Percentiles rank a stretch among this genome's conserved stretches.
Evolutionary conservation across 2,329 filamentous ascomycete species (phyloP).

Genomic region (Samsoniella hepiali): DNA sequence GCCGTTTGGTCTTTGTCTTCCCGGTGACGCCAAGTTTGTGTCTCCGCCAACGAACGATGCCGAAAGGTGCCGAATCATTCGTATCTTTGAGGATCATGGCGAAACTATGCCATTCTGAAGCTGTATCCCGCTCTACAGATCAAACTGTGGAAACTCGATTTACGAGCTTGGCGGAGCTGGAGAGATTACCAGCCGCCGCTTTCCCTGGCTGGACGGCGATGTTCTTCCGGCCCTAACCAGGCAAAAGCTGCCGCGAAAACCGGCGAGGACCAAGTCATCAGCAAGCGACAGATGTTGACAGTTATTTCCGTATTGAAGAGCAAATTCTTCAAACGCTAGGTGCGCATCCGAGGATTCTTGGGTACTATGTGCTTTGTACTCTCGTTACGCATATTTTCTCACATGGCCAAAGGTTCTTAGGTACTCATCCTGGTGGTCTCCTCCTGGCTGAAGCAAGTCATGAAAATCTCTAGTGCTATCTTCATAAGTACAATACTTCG

Average conservation of each 20-base stretch:
- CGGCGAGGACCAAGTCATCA: conserved; percentile 12
- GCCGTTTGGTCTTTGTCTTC: not conserved
- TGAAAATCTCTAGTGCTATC: conserved; percentile 21
- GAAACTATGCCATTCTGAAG: not conserved
- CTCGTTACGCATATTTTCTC: not conserved
- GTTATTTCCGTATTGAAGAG: conserved; percentile 19
- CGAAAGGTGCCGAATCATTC: not conserved
- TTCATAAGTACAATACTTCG: conserved; percentile 18
- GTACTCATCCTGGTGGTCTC: conserved; percentile 16
- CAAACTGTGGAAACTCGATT: not conserved
- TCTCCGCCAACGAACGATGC: not conserved
- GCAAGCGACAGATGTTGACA: conserved; percentile 13
- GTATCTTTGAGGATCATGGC: not conserved
- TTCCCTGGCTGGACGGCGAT: conserved; percentile 21
- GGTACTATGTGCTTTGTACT: not conserved
- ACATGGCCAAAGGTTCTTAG: conserved; percentile 1
- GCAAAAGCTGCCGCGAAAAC: conserved; percentile 18
- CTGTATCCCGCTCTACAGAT: not conserved
- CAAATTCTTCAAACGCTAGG: conserved; percentile 19
- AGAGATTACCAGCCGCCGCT: conserved; percentile 12
- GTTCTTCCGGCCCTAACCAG: conserved; percentile 19
- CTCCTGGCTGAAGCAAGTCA: conserved; percentile 23
- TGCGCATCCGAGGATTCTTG: conserved; percentile 18
- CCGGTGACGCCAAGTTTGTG: not conserved
- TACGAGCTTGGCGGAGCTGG: conserved; percentile 7